phyloP scores from a whole-genome alignment of 331 rosid species.

The Dryas integrifolia region DNA sequence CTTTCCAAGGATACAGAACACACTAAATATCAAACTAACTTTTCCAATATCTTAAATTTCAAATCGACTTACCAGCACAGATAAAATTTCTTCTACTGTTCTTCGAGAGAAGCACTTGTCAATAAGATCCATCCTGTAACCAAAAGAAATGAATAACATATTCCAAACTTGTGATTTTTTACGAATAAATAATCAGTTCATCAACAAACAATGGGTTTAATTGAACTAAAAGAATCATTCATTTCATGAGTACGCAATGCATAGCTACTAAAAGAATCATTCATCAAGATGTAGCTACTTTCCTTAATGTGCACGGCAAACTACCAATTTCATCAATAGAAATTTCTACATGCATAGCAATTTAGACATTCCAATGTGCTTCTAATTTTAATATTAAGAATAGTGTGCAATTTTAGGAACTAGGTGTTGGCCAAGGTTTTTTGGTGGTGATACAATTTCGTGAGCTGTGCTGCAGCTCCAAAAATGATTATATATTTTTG shows the following conservation, averaged over 20 bases:
- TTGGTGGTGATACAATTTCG: background rate
- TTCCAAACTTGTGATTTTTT: background rate
- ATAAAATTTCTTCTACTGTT: constrained; percentile 70
- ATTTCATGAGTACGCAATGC: background rate
- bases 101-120: constrained; percentile 78
- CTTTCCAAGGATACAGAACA: background rate
- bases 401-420: background rate
- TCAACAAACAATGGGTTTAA: background rate
- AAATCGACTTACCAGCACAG: constrained; percentile 66
- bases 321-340: background rate
- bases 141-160: constrained; percentile 4
- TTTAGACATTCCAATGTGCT: constrained; percentile 5
- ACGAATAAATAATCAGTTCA: background rate
- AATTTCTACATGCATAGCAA: background rate
- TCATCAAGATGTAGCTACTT: background rate
- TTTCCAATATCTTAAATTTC: background rate
- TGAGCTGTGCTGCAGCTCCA: background rate
- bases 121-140: constrained; percentile 67
- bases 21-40: background rate
- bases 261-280: background rate
- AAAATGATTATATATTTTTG: background rate
- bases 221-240: background rate
- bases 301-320: background rate
- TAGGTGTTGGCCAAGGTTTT: background rate
- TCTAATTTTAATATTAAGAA: background rate